Evolutionary conservation across 2,329 filamentous ascomycete genomes (phyloP).

Genomic region (Penicillium psychrosexuale): DNA sequence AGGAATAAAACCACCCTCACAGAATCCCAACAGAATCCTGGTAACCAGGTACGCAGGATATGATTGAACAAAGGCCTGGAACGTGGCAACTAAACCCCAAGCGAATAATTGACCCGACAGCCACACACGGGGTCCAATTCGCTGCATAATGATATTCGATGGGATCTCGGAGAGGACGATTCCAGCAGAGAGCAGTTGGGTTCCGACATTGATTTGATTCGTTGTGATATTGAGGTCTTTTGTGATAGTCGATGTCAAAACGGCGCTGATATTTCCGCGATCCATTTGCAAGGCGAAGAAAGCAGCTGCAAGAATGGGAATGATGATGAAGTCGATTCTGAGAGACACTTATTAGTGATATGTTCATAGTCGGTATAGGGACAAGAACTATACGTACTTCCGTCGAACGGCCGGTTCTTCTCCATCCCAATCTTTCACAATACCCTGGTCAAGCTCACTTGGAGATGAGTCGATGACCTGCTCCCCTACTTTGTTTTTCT

Average conservation of each 20-base stretch:
- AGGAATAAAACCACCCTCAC: slow-evolving; percentile 56
- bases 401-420: slow-evolving; percentile 26
- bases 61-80: slow-evolving; percentile 53
- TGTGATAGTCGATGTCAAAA: slow-evolving; percentile 53
- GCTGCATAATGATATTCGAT: slow-evolving; percentile 53
- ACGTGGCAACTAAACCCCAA: slow-evolving; percentile 54
- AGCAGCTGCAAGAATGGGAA: slow-evolving; percentile 31
- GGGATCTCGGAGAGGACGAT: slow-evolving; percentile 52
- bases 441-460: slow-evolving; percentile 14
- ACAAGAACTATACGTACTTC: slow-evolving; percentile 14
- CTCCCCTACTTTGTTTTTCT: slow-evolving; percentile 13
- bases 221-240: slow-evolving; percentile 51
- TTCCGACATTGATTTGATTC: slow-evolving; percentile 55
- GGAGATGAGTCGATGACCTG: slow-evolving; percentile 8
- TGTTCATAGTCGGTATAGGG: neutral
- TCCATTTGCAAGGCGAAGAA: slow-evolving; percentile 33
- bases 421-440: slow-evolving; percentile 28
- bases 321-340: slow-evolving; percentile 31
- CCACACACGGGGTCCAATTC: slow-evolving; percentile 54
- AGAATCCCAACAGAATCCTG: slow-evolving; percentile 53
- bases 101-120: slow-evolving; percentile 54
- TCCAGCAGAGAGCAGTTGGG: slow-evolving; percentile 51
- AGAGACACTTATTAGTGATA: neutral
- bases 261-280: slow-evolving; percentile 48
- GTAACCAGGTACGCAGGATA: slow-evolving; percentile 51